Conservation (phyloP, 1,284 basidiomycete species). For the Neonothopanus nambi region DNA sequence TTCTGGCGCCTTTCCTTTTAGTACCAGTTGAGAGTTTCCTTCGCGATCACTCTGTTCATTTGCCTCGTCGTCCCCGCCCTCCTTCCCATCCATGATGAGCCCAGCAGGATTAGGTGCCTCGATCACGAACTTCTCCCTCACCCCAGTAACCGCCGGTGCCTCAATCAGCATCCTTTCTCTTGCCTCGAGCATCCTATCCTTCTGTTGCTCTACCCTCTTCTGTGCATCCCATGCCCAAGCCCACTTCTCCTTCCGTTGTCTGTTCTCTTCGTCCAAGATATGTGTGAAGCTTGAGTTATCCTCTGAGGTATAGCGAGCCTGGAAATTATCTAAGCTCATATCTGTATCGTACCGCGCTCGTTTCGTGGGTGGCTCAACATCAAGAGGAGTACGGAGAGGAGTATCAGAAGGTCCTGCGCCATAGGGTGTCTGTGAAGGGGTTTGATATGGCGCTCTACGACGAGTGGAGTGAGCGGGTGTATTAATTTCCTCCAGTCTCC, state of each 20-base stretch:
- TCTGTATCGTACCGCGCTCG: constrained; percentile 56
- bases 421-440: constrained; percentile 68
- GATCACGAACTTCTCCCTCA: constrained; percentile 66
- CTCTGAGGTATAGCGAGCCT: constrained; percentile 89
- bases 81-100: constrained; percentile 47
- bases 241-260: constrained; percentile 73
- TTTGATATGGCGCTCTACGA: constrained; percentile 43
- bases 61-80: constrained; percentile 32
- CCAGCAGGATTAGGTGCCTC: constrained; percentile 56
- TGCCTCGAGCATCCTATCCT: constrained; percentile 59
- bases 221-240: constrained; percentile 94
- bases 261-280: constrained; percentile 88
- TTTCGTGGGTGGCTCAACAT: constrained; percentile 45
- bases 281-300: constrained; percentile 94
- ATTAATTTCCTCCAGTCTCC: constrained; percentile 65
- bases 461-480: constrained; percentile 46
- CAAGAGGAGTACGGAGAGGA: constrained; percentile 48
- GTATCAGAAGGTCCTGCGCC: constrained; percentile 63
- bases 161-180: constrained; percentile 70
- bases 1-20: constrained; percentile 23
- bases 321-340: constrained; percentile 81
- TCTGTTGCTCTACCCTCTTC: constrained; percentile 68
- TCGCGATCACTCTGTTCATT: constrained; percentile 35
- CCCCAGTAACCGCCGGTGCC: constrained; percentile 60
- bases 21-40: constrained; percentile 32